Evolutionary conservation across 1,139 yeast species (phyloP).

Genomic region (Yamadazyma sp.): DNA sequence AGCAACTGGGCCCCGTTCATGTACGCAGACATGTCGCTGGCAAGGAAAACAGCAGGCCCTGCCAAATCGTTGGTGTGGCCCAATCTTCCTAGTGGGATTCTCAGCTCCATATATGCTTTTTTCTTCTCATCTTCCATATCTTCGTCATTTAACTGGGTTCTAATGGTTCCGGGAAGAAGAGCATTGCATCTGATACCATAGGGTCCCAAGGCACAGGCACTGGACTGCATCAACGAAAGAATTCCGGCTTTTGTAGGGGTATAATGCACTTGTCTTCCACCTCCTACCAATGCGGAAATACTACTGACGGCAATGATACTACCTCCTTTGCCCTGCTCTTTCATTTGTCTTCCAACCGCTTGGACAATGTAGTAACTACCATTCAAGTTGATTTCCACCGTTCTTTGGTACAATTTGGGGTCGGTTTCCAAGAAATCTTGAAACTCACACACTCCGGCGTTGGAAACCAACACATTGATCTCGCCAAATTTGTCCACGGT

Average conservation of each 20-base stretch:
- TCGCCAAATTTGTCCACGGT: conserved; percentile 39
- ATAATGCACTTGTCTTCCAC: conserved; percentile 40
- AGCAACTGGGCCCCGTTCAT: conserved; percentile 45
- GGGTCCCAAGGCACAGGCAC: conserved; percentile 43
- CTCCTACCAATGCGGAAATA: conserved; percentile 43
- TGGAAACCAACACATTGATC: conserved; percentile 42
- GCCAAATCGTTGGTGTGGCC: conserved; percentile 45
- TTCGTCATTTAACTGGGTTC: conserved; percentile 38
- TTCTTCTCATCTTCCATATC: conserved; percentile 32
- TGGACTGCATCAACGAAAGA: conserved; percentile 42
- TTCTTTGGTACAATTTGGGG: conserved; percentile 27
- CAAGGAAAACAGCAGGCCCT: conserved; percentile 48
- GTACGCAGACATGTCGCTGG: conserved; percentile 42
- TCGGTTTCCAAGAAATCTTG: conserved; percentile 28
- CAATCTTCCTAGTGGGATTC: conserved; percentile 47
- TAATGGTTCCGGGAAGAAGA: conserved; percentile 43
- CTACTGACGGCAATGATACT: conserved; percentile 42
- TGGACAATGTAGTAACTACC: conserved; percentile 47
- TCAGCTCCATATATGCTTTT: conserved; percentile 32
- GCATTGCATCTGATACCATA: conserved; percentile 43
- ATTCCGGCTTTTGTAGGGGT: conserved; percentile 52
- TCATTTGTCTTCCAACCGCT: conserved; percentile 47
- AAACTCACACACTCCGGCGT: conserved; percentile 38
- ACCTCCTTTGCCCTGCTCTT: conserved; percentile 46
- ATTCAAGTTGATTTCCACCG: conserved; percentile 38